Conservation (phyloP, 441 rosid species). For the Cnidoscolus chayamansa region DNA sequence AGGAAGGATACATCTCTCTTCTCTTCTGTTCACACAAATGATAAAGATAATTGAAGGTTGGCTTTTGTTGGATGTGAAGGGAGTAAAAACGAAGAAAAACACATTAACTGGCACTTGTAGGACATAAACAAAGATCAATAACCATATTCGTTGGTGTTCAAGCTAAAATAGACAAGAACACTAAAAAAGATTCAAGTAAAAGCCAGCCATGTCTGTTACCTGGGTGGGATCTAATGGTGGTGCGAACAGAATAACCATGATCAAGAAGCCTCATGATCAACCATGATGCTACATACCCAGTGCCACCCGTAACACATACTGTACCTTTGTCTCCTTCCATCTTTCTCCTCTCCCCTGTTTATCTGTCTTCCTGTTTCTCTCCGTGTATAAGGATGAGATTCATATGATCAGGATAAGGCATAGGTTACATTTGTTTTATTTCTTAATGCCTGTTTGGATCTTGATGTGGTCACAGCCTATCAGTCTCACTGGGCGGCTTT, state of each 20-base stretch:
- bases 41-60: neutral
- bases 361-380: no score
- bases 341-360: neutral
- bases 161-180: no score
- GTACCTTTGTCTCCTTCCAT: slow-evolving; percentile 37
- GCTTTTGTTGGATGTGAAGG: no score
- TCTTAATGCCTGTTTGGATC: neutral
- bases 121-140: no score
- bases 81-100: no score
- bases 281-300: slow-evolving; percentile 61
- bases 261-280: slow-evolving; percentile 60
- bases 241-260: slow-evolving; percentile 52
- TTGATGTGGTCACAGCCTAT: neutral
- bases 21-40: slow-evolving; percentile 25
- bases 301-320: slow-evolving; percentile 62
- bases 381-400: neutral
- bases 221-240: slow-evolving; percentile 50
- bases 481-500: neutral
- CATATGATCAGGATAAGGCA: neutral
- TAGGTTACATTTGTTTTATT: neutral
- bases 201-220: slow-evolving; percentile 28
- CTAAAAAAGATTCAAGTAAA: neutral
- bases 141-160: no score
- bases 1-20: slow-evolving; percentile 40
- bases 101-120: no score